phyloP scores from a whole-genome alignment of 192 early-diverging fungal species.

The Diversispora epigaea region DNA sequence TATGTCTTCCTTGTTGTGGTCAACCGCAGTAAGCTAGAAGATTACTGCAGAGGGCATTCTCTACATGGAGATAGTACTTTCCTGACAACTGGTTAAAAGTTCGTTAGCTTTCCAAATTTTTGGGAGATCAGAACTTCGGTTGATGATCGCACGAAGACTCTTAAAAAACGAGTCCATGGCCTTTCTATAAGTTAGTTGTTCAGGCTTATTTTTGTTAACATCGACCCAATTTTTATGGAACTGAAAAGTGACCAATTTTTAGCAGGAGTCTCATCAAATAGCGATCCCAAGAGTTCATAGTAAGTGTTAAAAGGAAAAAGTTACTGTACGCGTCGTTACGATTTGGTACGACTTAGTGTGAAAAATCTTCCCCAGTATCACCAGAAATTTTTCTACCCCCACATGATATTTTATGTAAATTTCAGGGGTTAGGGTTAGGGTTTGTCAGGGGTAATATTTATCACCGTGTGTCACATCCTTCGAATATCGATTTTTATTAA shows the following conservation, averaged over 20 bases:
- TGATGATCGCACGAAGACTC: slow-evolving; percentile 13
- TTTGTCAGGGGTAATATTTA: no score
- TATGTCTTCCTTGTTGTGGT: slow-evolving; percentile 16
- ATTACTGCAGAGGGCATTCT: background rate
- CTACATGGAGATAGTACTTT: background rate
- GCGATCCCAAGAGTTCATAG: no score
- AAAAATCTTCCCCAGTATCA: no score
- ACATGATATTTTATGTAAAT: no score
- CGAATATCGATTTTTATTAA: no score
- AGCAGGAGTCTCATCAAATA: no score
- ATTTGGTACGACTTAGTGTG: no score
- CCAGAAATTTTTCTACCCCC: no score
- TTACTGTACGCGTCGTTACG: no score
- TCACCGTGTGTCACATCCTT: no score
- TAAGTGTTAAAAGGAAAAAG: no score
- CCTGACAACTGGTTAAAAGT: slow-evolving; percentile 14
- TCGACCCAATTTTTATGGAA: slow-evolving; percentile 6
- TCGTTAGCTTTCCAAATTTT: slow-evolving; percentile 15
- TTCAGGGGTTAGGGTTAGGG: no score
- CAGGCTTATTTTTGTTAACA: slow-evolving; percentile 6
- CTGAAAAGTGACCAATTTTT: slow-evolving; percentile 11
- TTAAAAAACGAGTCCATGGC: slow-evolving; percentile 16
- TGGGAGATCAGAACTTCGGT: slow-evolving; percentile 11
- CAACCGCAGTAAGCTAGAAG: slow-evolving; percentile 10
- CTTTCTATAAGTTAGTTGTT: slow-evolving; percentile 21